Evolutionary conservation across 495 filamentous ascomycete species (phyloP).

Genomic region (Margaritispora aquatica): DNA sequence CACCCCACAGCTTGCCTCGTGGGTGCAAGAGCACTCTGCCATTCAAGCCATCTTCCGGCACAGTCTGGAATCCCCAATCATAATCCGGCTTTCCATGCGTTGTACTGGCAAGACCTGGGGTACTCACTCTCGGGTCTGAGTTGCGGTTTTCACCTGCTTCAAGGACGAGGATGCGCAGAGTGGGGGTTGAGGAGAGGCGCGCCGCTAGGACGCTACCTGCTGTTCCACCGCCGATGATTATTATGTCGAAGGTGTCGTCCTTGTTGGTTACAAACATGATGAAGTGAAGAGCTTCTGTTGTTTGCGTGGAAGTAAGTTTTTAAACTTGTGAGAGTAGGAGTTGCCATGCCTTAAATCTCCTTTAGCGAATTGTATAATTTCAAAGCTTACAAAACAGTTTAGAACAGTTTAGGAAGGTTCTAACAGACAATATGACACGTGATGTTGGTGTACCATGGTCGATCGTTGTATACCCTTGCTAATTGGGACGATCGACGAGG

Average conservation of each 20-base stretch:
- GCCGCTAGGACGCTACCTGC: slow-evolving; percentile 12
- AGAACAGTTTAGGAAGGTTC: too few relatives aligned
- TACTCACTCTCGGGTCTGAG: slow-evolving; percentile 37
- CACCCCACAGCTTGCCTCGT: slow-evolving; percentile 30
- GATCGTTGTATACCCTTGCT: too few relatives aligned
- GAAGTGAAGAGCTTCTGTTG: background rate
- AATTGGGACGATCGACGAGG: too few relatives aligned
- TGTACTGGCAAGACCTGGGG: slow-evolving; percentile 30
- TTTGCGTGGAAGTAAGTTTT: background rate
- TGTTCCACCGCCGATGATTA: slow-evolving; percentile 14
- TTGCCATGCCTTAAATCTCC: background rate
- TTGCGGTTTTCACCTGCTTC: slow-evolving; percentile 46
- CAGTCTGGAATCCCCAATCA: slow-evolving; percentile 45
- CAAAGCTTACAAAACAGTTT: too few relatives aligned
- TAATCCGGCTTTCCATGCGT: slow-evolving; percentile 33
- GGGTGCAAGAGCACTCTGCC: slow-evolving; percentile 4
- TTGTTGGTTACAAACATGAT: background rate
- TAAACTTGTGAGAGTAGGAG: background rate
- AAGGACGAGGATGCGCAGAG: slow-evolving; percentile 28
- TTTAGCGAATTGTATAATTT: background rate
- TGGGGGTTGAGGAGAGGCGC: slow-evolving; percentile 4
- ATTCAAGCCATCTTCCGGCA: slow-evolving; percentile 35
- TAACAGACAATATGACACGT: too few relatives aligned
- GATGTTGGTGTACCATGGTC: too few relatives aligned
- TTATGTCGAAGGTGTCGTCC: slow-evolving; percentile 1